Evolutionary conservation across 75 land plant genomes (phyloP).

Genomic region (Isoetes taiwanensis): DNA sequence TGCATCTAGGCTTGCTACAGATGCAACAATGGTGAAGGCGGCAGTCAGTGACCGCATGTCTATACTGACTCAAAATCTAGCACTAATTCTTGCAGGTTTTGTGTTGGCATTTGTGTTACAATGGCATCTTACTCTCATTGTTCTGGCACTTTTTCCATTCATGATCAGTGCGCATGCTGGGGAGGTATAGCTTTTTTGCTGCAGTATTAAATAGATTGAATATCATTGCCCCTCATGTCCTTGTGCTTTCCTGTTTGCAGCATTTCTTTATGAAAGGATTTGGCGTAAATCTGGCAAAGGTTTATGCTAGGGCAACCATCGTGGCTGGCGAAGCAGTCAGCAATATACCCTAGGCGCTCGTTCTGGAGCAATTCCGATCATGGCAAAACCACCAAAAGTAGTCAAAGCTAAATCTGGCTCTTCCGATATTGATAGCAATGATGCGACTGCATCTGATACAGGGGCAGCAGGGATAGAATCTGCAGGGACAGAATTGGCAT

Average conservation of each 20-base stretch:
- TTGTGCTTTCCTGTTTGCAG: too few relatives aligned
- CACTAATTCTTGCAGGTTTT: not conserved
- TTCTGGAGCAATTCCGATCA: too few relatives aligned
- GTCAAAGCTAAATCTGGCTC: too few relatives aligned
- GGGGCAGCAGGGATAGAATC: too few relatives aligned
- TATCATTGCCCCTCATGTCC: too few relatives aligned
- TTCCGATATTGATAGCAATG: too few relatives aligned
- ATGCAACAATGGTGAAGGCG: not conserved
- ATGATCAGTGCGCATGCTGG: not conserved
- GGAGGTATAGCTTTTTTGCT: too few relatives aligned
- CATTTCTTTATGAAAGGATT: conserved; percentile 7
- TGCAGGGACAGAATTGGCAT: too few relatives aligned
- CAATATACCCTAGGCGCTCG: too few relatives aligned
- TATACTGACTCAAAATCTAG: not conserved
- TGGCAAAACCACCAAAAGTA: too few relatives aligned
- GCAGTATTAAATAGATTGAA: too few relatives aligned
- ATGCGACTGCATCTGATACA: too few relatives aligned
- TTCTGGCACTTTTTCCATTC: conserved; percentile 1
- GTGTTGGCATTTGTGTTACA: not conserved
- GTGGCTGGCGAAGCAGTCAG: conserved; percentile 6
- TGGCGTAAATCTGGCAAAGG: not conserved
- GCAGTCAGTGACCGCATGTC: not conserved
- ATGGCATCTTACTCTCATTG: not conserved
- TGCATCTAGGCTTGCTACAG: not conserved
- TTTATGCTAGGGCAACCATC: not conserved